Evolutionary conservation across 805 yeast genomes (phyloP), one percentile per base, ranked within the genome.

Genomic region (Dipodascopsis uninucleata): DNA sequence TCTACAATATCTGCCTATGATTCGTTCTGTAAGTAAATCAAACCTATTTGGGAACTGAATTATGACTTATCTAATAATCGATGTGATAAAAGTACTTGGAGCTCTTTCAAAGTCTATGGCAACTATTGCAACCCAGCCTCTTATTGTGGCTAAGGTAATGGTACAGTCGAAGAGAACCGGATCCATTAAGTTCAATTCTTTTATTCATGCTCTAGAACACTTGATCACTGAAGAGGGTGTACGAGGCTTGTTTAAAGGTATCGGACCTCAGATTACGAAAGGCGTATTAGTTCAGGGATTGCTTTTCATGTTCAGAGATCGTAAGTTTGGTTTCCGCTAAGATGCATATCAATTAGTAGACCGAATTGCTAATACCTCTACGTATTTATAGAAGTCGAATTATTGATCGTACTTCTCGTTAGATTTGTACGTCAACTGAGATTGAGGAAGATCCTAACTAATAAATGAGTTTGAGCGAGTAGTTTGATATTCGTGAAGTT

Each of bases 261-360:
- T 86, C 24, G 75, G 78, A 2, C 95, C 95, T 4, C 95, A 86
- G 62, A 70, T 86, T 46, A 62, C 79, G 31, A 86, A 86, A 69
- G 95, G 93, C 1, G 81, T 85, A 2, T 64, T 86, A 33, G 95
- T 85, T 3, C 95, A 86, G 64, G 95, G 95, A 0, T 69, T 86
- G 49, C 70, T 86, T 57, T 82, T 86, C 60, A 83, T 82, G 81
- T 82, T 81, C 65, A 84, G 79, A 64, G 93, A 84, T 56, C 85
- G 55, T 50, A 40, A 23, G 55, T 50, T 7, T 26, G 9, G n/a
- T 29, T 9, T 10, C 5, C 4, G 16, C 18, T 28, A 5, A 32
- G 12, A 20, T 12, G 16, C 16, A 17, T 8, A 10, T 44, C 20
- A 81, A 61, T 71, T 62, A 51, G 70, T n/a, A 1, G 9, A n/a